Conservation (phyloP, 2,329 filamentous ascomycete genomes). For the Sarocladium kiliense region DNA sequence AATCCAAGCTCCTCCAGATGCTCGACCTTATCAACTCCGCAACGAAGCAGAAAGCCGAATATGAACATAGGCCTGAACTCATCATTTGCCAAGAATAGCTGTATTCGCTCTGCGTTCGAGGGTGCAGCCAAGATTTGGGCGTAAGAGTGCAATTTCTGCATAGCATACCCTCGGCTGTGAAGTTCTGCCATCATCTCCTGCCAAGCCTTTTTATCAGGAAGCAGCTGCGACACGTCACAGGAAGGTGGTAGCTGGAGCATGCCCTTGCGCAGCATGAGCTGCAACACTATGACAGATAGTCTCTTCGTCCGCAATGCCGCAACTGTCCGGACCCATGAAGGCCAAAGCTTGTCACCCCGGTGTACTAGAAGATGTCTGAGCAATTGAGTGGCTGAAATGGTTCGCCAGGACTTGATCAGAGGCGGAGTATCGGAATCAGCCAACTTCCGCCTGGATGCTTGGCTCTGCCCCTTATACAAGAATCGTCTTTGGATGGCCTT, state of each 20-base stretch:
- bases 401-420: neutral
- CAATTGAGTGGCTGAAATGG: neutral
- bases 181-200: neutral
- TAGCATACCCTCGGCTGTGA: neutral
- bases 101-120: neutral
- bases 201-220: neutral
- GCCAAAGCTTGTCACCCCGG: neutral
- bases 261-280: constrained; percentile 8
- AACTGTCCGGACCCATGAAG: neutral
- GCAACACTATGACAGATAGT: constrained; percentile 5
- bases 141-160: neutral
- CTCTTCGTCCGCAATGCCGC: constrained; percentile 1
- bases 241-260: neutral
- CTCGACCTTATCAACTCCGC: neutral
- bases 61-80: constrained; percentile 11
- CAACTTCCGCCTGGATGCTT: neutral
- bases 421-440: neutral
- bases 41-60: constrained; percentile 2
- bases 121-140: constrained; percentile 6
- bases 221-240: neutral
- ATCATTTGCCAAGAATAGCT: constrained; percentile 7
- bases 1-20: constrained; percentile 21
- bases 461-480: neutral
- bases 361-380: neutral
- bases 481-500: neutral